Evolutionary conservation across 2,329 filamentous ascomycete species (phyloP).

Genomic region (Colletotrichum higginsianum): DNA sequence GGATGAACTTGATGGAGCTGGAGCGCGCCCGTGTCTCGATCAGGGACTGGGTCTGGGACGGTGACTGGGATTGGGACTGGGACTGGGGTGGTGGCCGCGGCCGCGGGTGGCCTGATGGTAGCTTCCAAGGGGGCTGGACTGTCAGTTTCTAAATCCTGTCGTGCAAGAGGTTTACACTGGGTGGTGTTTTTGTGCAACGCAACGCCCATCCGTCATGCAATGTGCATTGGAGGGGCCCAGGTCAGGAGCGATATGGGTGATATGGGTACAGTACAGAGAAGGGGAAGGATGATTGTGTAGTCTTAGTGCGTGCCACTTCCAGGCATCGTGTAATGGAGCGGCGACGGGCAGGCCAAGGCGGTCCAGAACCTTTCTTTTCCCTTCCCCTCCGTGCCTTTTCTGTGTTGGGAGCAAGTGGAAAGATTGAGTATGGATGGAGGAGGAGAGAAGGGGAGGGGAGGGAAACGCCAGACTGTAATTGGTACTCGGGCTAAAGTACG

Average conservation of each 20-base stretch:
- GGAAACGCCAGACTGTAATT: neutral
- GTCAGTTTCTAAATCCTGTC: constrained; percentile 37
- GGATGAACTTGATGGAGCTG: constrained; percentile 8
- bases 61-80: constrained; percentile 27
- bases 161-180: constrained; percentile 11
- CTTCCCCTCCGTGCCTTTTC: neutral
- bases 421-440: neutral
- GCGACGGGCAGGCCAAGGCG: constrained; percentile 24
- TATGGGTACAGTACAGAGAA: neutral
- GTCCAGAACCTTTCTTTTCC: constrained; percentile 30
- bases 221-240: constrained; percentile 4
- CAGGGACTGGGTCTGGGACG: constrained; percentile 18
- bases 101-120: constrained; percentile 39
- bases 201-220: constrained; percentile 25
- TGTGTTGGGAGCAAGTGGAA: constrained; percentile 7
- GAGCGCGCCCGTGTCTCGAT: constrained; percentile 35
- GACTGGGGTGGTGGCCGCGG: constrained; percentile 36
- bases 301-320: constrained; percentile 25
- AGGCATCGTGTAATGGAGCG: constrained; percentile 27
- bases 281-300: neutral
- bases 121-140: constrained; percentile 38
- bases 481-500: neutral
- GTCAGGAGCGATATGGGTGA: constrained; percentile 8
- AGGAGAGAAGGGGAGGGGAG: constrained; percentile 5
- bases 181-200: constrained; percentile 22